Conservation (phyloP, 495 filamentous ascomycete species). For the Beverwykella pulmonaria region DNA sequence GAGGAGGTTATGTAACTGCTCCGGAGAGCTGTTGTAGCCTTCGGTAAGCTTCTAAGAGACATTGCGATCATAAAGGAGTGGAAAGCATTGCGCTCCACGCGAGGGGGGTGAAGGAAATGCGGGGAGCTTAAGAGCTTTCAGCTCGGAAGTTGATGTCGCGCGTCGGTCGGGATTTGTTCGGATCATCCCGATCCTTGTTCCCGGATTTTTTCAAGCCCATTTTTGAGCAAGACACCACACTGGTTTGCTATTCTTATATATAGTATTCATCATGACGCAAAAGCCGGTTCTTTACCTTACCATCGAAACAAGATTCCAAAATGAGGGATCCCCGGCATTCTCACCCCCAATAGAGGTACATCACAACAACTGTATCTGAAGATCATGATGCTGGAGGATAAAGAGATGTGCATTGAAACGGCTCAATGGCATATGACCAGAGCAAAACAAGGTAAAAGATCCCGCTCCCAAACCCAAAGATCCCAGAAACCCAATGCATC, state of each 20-base stretch:
- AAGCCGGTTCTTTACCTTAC: too few relatives aligned
- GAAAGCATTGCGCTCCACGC: background rate
- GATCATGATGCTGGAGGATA: background rate
- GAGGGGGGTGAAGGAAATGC: background rate
- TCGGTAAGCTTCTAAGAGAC: slow-evolving; percentile 17
- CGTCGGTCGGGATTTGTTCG: slow-evolving; percentile 9
- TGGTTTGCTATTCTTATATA: too few relatives aligned
- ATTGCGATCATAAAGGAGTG: background rate
- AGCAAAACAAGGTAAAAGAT: background rate
- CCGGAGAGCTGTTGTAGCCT: slow-evolving; percentile 19
- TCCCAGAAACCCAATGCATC: background rate
- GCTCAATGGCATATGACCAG: slow-evolving; percentile 20
- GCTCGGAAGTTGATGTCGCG: background rate
- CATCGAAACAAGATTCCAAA: too few relatives aligned
- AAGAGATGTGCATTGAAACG: background rate
- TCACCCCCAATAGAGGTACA: too few relatives aligned
- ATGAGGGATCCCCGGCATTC: too few relatives aligned
- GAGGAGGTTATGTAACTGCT: background rate
- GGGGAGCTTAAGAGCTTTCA: background rate
- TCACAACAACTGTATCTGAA: background rate
- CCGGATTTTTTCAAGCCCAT: background rate
- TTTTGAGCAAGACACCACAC: too few relatives aligned
- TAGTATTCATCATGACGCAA: too few relatives aligned
- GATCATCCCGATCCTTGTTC: background rate
- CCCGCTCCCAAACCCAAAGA: background rate